Evolutionary conservation across 2,329 filamentous ascomycete genomes (phyloP).

Genomic region (Pezicula neosporulosa): DNA sequence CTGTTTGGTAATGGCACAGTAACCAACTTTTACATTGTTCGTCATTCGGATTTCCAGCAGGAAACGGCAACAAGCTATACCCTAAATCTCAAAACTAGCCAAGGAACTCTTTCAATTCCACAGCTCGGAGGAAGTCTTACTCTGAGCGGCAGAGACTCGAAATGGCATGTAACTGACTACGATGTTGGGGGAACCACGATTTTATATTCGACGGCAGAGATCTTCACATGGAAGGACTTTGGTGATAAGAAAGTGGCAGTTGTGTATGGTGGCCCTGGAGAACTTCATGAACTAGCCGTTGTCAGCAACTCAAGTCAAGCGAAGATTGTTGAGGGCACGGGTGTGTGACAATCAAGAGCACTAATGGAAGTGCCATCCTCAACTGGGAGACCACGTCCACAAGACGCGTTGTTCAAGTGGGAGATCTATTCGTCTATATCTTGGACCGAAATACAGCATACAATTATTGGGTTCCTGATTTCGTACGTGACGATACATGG

Average conservation of each 20-base stretch:
- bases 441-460: slow-evolving; percentile 63
- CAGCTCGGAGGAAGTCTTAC: slow-evolving; percentile 53
- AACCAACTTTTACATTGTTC: slow-evolving; percentile 61
- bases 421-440: slow-evolving; percentile 25
- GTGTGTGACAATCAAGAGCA: slow-evolving; percentile 27
- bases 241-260: slow-evolving; percentile 55
- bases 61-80: slow-evolving; percentile 56
- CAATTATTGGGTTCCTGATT: slow-evolving; percentile 64
- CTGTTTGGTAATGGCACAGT: slow-evolving; percentile 50
- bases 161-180: slow-evolving; percentile 66
- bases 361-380: slow-evolving; percentile 40
- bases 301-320: slow-evolving; percentile 26
- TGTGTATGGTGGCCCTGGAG: slow-evolving; percentile 59
- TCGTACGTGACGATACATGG: slow-evolving; percentile 36
- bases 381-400: slow-evolving; percentile 54
- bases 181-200: slow-evolving; percentile 54
- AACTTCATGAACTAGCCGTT: slow-evolving; percentile 60
- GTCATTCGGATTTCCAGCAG: slow-evolving; percentile 64
- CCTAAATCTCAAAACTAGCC: slow-evolving; percentile 57
- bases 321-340: slow-evolving; percentile 25
- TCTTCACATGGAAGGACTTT: slow-evolving; percentile 67
- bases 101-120: slow-evolving; percentile 54
- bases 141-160: slow-evolving; percentile 62
- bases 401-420: slow-evolving; percentile 48
- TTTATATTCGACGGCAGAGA: slow-evolving; percentile 67